These are phyloP conservation scores for Coemansia sp. DNA, from an alignment of 192 early-diverging fungal genomes.

Conservation along the genomic window DNA sequence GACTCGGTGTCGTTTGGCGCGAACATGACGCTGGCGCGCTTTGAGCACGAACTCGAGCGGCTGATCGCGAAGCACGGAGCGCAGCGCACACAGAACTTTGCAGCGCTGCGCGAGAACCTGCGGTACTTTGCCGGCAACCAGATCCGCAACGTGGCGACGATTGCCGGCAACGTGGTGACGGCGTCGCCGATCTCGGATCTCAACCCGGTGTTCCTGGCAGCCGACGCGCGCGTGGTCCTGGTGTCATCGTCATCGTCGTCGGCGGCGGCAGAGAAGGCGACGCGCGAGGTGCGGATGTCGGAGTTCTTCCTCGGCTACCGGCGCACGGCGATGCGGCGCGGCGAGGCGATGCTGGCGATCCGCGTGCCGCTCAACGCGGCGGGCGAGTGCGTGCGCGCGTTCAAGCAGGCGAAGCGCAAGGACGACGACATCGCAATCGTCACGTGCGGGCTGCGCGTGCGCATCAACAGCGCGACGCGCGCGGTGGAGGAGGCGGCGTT, in stretches of 20 bases:
- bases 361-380: constrained; percentile 62
- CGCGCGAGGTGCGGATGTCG: constrained; percentile 59
- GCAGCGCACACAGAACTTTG: constrained; percentile 58
- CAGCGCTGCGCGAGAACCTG: constrained; percentile 71
- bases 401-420: constrained; percentile 86
- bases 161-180: constrained; percentile 85
- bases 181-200: constrained; percentile 89
- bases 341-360: constrained; percentile 70
- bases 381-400: constrained; percentile 68
- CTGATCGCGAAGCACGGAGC: constrained; percentile 19
- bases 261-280: constrained; percentile 12
- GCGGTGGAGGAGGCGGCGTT: constrained; percentile 61
- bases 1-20: constrained; percentile 62
- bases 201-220: constrained; percentile 80
- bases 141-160: constrained; percentile 82
- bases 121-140: constrained; percentile 82
- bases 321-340: constrained; percentile 64
- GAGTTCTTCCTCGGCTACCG: constrained; percentile 86
- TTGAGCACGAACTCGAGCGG: constrained; percentile 35
- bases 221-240: constrained; percentile 57
- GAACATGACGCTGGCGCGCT: constrained; percentile 63
- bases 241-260: neutral
- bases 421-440: constrained; percentile 90
- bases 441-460: constrained; percentile 68
- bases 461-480: constrained; percentile 48